phyloP scores from a whole-genome alignment of 2,329 filamentous ascomycete genomes.

The Rhynchosporium graminicola region DNA sequence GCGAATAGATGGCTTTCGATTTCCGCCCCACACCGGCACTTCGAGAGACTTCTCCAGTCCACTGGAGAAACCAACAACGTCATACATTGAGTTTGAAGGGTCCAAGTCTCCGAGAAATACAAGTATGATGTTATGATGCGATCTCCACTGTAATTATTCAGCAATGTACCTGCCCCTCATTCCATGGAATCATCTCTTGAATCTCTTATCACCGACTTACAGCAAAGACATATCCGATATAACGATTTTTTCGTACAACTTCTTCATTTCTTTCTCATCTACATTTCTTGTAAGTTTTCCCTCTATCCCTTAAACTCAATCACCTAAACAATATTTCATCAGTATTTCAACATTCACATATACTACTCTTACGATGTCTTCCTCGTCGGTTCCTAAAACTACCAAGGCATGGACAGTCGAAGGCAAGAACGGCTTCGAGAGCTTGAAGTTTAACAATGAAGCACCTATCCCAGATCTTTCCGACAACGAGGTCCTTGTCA shows the following conservation, averaged over 20 bases:
- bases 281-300: neutral
- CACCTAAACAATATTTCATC: too few relatives aligned
- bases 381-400: conserved; percentile 34
- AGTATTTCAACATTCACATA: neutral
- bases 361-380: conserved; percentile 19
- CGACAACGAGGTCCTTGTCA: conserved; percentile 57
- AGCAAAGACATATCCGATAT: conserved; percentile 10
- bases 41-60: neutral
- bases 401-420: conserved; percentile 50
- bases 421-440: conserved; percentile 51
- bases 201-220: conserved; percentile 6
- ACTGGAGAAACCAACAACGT: neutral
- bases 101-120: neutral
- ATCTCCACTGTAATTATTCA: conserved; percentile 5
- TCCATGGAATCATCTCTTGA: neutral
- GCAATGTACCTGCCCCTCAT: neutral
- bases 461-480: conserved; percentile 44
- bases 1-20: neutral
- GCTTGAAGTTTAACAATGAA: conserved; percentile 47
- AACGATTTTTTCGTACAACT: neutral
- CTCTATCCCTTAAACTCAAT: neutral
- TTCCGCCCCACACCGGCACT: conserved; percentile 1
- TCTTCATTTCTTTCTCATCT: neutral
- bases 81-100: neutral
- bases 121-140: neutral